Percentiles rank a stretch among this genome's conserved stretches.
phyloP scores from a whole-genome alignment of 2,329 filamentous ascomycete species.

The Monilinia vaccinii-corymbosi region DNA sequence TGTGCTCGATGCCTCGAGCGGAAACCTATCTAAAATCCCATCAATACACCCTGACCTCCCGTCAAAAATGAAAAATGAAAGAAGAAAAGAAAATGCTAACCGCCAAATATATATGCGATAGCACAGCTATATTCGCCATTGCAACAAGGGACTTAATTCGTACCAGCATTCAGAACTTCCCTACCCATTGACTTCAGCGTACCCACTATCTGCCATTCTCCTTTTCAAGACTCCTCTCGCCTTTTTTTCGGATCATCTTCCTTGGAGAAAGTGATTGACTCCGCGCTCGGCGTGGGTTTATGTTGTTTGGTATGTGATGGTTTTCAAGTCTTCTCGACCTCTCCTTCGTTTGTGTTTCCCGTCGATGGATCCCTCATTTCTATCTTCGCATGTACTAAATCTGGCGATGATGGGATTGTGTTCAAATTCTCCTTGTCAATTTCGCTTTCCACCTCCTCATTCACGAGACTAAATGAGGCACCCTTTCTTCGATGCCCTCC shows the following conservation, averaged over 20 bases:
- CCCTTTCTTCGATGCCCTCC: conserved; percentile 4
- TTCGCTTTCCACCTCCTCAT: conserved; percentile 9
- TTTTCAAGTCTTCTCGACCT: conserved; percentile 21
- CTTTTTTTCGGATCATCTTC: conserved; percentile 50
- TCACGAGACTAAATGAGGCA: conserved; percentile 8
- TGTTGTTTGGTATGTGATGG: conserved; percentile 29
- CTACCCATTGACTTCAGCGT: conserved; percentile 56
- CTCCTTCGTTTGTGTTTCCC: conserved; percentile 14
- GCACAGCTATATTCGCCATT: neutral
- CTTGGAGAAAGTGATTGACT: conserved; percentile 61
- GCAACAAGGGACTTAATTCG: neutral
- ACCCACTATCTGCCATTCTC: conserved; percentile 51
- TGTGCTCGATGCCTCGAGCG: neutral
- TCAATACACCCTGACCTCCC: neutral
- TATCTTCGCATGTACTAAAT: conserved; percentile 7
- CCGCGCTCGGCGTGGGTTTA: conserved; percentile 47
- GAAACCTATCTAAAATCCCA: neutral
- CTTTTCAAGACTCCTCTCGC: conserved; percentile 59
- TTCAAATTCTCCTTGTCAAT: conserved; percentile 10
- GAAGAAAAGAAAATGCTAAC: neutral
- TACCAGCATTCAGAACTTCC: conserved; percentile 36
- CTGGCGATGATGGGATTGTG: neutral
- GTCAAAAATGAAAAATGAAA: neutral
- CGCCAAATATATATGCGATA: neutral
- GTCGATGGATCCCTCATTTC: neutral